These are phyloP conservation scores for Puccinia triticina DNA, from an alignment of 1,284 basidiomycete species.

Conservation along the genomic window DNA sequence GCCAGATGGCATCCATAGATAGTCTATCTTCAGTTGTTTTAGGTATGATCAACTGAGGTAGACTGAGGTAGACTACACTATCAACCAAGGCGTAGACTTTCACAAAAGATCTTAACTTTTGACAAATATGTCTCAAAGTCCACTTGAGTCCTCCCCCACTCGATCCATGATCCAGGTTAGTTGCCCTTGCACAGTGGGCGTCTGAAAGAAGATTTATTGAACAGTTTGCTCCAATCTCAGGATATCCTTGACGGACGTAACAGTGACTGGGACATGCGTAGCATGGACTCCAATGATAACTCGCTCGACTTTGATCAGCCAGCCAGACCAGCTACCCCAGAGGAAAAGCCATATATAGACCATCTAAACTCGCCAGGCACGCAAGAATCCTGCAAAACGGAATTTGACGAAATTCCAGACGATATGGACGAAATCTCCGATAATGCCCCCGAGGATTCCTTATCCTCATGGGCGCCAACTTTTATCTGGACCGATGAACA, in stretches of 20 bases:
- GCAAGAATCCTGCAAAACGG: neutral
- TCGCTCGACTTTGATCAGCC: neutral
- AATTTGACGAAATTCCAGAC: neutral
- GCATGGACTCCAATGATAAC: neutral
- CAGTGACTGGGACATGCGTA: neutral
- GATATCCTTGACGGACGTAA: neutral
- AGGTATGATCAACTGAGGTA: conserved; percentile 95
- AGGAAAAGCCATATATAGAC: too few species aligned
- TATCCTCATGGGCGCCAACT: neutral
- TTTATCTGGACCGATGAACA: neutral
- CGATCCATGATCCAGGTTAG: conserved; percentile 81
- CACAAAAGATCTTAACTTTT: conserved; percentile 83
- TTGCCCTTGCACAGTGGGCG: neutral
- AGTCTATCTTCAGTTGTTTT: too few species aligned
- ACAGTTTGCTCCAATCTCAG: neutral
- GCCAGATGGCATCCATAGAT: too few species aligned
- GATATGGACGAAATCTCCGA: neutral
- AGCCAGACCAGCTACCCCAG: too few species aligned
- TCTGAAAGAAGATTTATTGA: neutral
- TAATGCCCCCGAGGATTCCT: neutral
- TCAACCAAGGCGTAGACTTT: conserved; percentile 67
- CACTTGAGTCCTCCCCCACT: conserved; percentile 80
- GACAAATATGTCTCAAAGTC: conserved; percentile 78
- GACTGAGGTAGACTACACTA: conserved; percentile 83
- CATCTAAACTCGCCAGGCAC: neutral